These are phyloP conservation scores for Chlorophyllum brunneum DNA, from an alignment of 768 basidiomycete genomes.

Conservation along the genomic window DNA sequence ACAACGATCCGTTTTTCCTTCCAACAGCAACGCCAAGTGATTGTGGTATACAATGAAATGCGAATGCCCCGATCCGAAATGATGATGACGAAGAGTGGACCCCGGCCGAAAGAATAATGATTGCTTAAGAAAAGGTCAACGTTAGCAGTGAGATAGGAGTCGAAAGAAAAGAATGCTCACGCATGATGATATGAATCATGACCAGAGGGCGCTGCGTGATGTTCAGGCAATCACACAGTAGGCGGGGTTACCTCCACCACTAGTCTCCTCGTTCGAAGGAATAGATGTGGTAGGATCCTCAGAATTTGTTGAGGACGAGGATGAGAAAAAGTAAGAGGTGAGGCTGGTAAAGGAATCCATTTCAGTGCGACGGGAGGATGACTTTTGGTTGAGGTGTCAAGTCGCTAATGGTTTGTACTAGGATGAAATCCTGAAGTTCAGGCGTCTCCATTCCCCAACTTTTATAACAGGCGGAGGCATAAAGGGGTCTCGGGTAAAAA, in stretches of 20 bases:
- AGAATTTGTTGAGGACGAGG: slow-evolving; percentile 11
- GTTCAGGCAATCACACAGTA: slow-evolving; percentile 23
- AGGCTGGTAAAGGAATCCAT: slow-evolving; percentile 24
- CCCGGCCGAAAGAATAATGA: background rate
- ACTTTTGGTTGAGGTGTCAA: background rate
- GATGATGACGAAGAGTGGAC: background rate
- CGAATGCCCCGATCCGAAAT: background rate
- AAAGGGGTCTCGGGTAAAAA: background rate
- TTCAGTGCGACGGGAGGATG: background rate
- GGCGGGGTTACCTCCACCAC: slow-evolving; percentile 13
- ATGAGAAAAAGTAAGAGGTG: slow-evolving; percentile 13
- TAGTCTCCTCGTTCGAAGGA: slow-evolving; percentile 19
- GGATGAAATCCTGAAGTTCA: background rate
- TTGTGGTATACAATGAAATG: background rate
- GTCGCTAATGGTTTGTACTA: background rate
- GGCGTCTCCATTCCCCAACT: too few relatives aligned
- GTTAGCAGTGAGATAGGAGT: background rate
- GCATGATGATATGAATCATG: background rate
- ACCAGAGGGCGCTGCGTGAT: background rate
- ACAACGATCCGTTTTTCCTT: background rate
- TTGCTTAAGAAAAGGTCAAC: background rate
- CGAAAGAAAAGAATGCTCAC: background rate
- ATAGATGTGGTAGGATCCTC: slow-evolving; percentile 15
- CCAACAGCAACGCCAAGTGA: background rate
- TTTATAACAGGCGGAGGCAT: too few relatives aligned